phyloP scores from a whole-genome alignment of 192 early-diverging fungal species.

The Coemansia sp. region DNA sequence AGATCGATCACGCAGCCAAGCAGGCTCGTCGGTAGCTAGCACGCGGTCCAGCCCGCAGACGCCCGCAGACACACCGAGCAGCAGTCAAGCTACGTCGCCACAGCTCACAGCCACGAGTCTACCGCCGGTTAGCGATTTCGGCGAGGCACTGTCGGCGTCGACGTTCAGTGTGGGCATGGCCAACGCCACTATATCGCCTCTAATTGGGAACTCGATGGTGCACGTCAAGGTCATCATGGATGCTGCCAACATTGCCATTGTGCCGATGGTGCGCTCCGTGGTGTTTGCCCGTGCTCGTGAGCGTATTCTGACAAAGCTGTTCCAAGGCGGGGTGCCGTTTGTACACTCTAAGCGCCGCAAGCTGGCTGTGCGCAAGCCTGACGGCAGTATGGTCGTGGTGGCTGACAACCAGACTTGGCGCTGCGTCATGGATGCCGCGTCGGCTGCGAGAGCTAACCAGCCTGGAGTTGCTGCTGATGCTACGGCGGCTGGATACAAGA shows the following conservation, averaged over 20 bases:
- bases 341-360: constrained; percentile 41
- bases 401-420: constrained; percentile 50
- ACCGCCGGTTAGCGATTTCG: constrained; percentile 6
- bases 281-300: constrained; percentile 55
- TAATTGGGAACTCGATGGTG: constrained; percentile 53
- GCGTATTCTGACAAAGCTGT: constrained; percentile 53
- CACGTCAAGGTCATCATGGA: constrained; percentile 53
- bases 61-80: not conserved
- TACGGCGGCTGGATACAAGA: constrained; percentile 5
- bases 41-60: not conserved
- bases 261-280: constrained; percentile 41
- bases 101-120: not conserved
- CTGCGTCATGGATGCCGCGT: constrained; percentile 35
- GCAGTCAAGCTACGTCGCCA: not conserved
- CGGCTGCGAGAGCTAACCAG: not conserved
- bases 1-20: constrained; percentile 9
- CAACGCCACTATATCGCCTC: constrained; percentile 29
- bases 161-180: constrained; percentile 26
- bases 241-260: constrained; percentile 18
- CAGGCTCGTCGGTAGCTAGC: not conserved
- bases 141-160: constrained; percentile 26
- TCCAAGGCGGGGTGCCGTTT: constrained; percentile 43
- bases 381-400: constrained; percentile 28
- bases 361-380: constrained; percentile 25
- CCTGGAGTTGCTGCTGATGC: constrained; percentile 3